These are phyloP conservation scores for Kickxella alabastrina DNA, from an alignment of 192 early-diverging fungal species.

Conservation along the genomic window DNA sequence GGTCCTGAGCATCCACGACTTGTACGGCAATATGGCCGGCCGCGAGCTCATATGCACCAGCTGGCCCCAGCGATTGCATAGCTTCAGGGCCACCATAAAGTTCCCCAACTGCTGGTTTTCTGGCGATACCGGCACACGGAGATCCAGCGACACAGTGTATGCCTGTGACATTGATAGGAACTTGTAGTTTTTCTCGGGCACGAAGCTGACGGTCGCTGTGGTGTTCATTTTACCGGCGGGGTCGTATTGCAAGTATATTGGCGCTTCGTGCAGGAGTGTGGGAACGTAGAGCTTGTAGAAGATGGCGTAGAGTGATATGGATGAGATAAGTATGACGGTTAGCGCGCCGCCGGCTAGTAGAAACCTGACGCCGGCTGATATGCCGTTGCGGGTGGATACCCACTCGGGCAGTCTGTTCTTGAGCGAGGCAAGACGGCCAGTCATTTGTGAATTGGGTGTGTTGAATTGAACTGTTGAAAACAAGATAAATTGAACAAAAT, in stretches of 20 bases:
- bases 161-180: conserved; percentile 52
- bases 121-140: conserved; percentile 59
- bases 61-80: conserved; percentile 39
- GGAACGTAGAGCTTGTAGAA: conserved; percentile 66
- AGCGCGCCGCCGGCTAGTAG: conserved; percentile 23
- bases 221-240: conserved; percentile 4
- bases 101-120: conserved; percentile 58
- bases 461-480: background rate
- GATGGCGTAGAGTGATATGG: conserved; percentile 46
- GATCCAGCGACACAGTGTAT: conserved; percentile 57
- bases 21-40: conserved; percentile 49
- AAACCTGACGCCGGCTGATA: conserved; percentile 16
- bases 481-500: background rate
- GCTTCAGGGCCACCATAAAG: conserved; percentile 65
- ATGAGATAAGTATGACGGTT: conserved; percentile 13
- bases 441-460: too few relatives aligned
- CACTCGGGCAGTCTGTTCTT: conserved; percentile 8
- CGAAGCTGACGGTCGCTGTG: conserved; percentile 23
- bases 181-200: conserved; percentile 33
- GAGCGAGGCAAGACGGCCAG: background rate
- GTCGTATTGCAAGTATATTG: conserved; percentile 57
- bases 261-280: conserved; percentile 51
- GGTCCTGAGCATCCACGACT: conserved; percentile 12
- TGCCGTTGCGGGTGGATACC: conserved; percentile 20
- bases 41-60: conserved; percentile 37